phyloP scores from a whole-genome alignment of 495 filamentous ascomycete species.

The Lophiotrema nucula region DNA sequence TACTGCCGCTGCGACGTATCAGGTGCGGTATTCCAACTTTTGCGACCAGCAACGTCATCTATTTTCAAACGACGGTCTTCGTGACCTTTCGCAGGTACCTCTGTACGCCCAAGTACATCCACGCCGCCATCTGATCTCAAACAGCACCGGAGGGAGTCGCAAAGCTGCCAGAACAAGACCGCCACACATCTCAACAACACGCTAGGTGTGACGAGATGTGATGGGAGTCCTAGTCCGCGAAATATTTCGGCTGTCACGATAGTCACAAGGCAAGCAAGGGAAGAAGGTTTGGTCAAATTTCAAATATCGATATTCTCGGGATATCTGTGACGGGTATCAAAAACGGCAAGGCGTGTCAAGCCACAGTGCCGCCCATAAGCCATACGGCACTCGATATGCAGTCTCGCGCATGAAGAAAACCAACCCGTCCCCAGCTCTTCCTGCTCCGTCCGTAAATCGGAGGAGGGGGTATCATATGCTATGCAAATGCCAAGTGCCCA shows the following conservation, averaged over 20 bases:
- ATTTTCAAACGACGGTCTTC: too few relatives aligned
- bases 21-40: too few relatives aligned
- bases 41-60: too few relatives aligned
- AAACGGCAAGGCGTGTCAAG: constrained; percentile 25
- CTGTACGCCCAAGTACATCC: too few relatives aligned
- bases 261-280: not conserved
- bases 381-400: not conserved
- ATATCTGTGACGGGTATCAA: constrained; percentile 30
- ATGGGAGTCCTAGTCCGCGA: constrained; percentile 1
- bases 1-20: too few relatives aligned
- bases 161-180: constrained; percentile 4
- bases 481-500: constrained; percentile 7
- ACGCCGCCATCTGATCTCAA: too few relatives aligned
- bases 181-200: constrained; percentile 17
- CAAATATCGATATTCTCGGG: constrained; percentile 19
- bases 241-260: too few relatives aligned
- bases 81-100: too few relatives aligned
- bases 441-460: constrained; percentile 9
- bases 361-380: constrained; percentile 22
- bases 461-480: constrained; percentile 24
- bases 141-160: too few relatives aligned
- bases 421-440: not conserved
- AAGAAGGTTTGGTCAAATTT: not conserved
- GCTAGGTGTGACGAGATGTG: constrained; percentile 17
- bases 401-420: constrained; percentile 18